Base-by-base conservation (phyloP, 768 basidiomycete genomes). In the Rhizopogon roseolus region DNA sequence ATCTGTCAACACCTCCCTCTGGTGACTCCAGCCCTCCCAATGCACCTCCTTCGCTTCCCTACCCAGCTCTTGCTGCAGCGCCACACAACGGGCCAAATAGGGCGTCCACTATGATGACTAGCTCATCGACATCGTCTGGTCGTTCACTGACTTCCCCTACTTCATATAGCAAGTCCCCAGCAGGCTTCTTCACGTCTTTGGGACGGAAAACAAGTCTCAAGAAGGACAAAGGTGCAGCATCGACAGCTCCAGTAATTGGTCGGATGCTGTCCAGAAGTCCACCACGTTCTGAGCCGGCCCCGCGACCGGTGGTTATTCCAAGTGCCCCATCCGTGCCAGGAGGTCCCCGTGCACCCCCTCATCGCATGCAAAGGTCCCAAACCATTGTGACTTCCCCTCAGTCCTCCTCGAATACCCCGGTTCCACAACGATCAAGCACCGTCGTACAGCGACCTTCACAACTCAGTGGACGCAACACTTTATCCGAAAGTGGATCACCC, bases 171-270 rank as follows among this genome's bases (percentile, higher is more conserved):
- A 83, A 77, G 57, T 72, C 78, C 6, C 60, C 69, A n/a, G 78
- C 80, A 9, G 80, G 77, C 37, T 90, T 91, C 70, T 87, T 92
- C 64, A 75, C 89, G 4, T 84, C 88, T 0, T 76, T 92, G 14
- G 86, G 88, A 11, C 77, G 89, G 25, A 90, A 84, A 64, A 74
- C 81, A 19, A 90, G 89, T 63, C 57, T 77, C 34, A 77, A 70
- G 58, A 66, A 72, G 66, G 66, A 76, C 63, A 56, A 67, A 58
- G 56, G 52, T 10, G 37, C 17, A 13, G 40, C 62, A 7, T 52
- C 60, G 13, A 64, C 62, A 28, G 68, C 68, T 49, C 52, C 69
- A 6, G 71, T 74, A 36, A 71, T 67, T 16, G 56, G 58, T 6
- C 73, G 73, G 50, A 60, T 66, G 5, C 65, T 78, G 5, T 67